Evolutionary conservation across 2,329 filamentous ascomycete species (phyloP), one percentile per base, ranked within the genome.

Genomic region (Alternaria sp.): DNA sequence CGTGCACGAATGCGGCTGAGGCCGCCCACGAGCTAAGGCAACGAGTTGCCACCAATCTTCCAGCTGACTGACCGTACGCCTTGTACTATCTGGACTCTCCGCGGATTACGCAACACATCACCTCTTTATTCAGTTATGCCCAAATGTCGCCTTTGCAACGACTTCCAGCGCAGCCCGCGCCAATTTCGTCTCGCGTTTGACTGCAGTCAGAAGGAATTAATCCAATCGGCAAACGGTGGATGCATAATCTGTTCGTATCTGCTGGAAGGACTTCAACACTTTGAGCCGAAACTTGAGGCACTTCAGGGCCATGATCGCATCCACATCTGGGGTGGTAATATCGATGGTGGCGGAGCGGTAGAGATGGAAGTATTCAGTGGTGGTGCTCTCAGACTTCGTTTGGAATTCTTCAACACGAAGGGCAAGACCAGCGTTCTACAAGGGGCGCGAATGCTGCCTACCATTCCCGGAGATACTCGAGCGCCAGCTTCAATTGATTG

Each of bases 61-160:
- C 25, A 25, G 6, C 2, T 25, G 25, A 2, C 25, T 25, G 25
- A 25, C 25, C 25, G 25, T 25, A 7, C 25, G 6, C 6, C 25
- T 2, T 25, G 25, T 25, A 7, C 0, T 25, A 0, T 0, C 25
- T 25, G 6, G 8, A 25, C 6, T 7, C 25, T 25, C 25, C 0
- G 25, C 25, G 6, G 0, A 25, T 25, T 1, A 38, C 14, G 16
- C 34, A 7, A 12, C 3, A 0, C 6, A 38, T n/a, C 5, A 18
- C n/a, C 3, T 14, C 7, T 38, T 0, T 1, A 1, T 9, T 16
- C 11, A 3, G 4, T 38, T 1, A 40, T 40, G 36, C 36, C 36
- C 0, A 40, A 18, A 10, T 40, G n/a, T 18, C 7, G 9, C 9
- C 36, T 20, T 11, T 40, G 36, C 3, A 40, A 18, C 36, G 36